Evolutionary conservation across 345 rosid species (phyloP).

Genomic region (Rhodamnia argentea): DNA sequence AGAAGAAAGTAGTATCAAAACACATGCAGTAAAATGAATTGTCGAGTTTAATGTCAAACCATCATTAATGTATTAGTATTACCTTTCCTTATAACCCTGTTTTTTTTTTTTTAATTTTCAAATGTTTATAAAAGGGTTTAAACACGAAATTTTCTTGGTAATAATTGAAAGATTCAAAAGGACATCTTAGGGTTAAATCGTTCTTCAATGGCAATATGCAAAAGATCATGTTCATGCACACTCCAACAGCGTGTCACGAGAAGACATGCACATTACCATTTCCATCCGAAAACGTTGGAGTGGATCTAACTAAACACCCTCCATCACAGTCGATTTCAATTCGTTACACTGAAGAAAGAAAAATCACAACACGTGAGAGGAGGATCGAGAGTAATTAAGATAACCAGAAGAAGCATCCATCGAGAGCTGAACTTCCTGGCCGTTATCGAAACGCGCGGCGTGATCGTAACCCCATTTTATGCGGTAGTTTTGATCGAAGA

Average conservation of each 20-base stretch:
- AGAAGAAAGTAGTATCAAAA: background rate
- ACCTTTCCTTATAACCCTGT: background rate
- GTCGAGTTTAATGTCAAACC: background rate
- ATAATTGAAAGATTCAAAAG: background rate
- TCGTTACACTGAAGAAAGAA: background rate
- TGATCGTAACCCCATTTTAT: conserved; percentile 38
- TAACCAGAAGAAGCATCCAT: conserved; percentile 44
- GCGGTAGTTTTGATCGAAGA: conserved; percentile 27
- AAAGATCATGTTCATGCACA: background rate
- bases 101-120: background rate
- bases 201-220: background rate
- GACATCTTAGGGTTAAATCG: background rate
- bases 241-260: background rate
- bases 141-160: background rate
- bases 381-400: background rate
- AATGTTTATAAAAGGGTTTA: background rate
- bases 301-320: no score
- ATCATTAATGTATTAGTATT: background rate
- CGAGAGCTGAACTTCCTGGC: conserved; percentile 34
- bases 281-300: background rate
- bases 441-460: conserved; percentile 8
- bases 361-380: background rate
- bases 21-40: background rate
- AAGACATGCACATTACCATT: background rate
- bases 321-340: background rate